phyloP scores from a whole-genome alignment of 345 rosid species.

The Pistacia integerrima region DNA sequence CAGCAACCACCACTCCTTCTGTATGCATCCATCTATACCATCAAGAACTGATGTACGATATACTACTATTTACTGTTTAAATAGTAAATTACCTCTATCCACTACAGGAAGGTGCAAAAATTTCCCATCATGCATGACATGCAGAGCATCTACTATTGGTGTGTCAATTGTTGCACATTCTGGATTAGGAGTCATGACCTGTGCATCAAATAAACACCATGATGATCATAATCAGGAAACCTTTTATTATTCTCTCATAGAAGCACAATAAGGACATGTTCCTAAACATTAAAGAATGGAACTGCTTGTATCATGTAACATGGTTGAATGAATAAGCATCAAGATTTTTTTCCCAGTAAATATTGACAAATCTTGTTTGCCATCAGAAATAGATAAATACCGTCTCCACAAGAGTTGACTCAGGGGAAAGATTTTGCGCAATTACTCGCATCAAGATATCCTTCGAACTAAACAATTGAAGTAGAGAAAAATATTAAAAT shows the following conservation, averaged over 20 bases:
- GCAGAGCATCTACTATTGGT: constrained; percentile 95
- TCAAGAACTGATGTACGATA: constrained; percentile 18
- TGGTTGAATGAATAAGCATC: background rate
- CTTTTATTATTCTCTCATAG: background rate
- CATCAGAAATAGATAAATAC: constrained; percentile 37
- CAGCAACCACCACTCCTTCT: constrained; percentile 85
- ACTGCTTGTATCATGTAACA: constrained; percentile 5
- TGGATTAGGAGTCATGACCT: constrained; percentile 99
- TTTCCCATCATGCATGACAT: constrained; percentile 94
- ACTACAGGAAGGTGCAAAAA: constrained; percentile 97
- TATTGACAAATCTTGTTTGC: background rate
- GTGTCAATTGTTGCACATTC: constrained; percentile 87
- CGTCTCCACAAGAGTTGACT: constrained; percentile 79
- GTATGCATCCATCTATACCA: constrained; percentile 31
- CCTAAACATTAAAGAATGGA: background rate
- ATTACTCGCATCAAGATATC: constrained; percentile 98
- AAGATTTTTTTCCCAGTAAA: background rate
- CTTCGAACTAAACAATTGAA: constrained; percentile 64
- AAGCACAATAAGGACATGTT: background rate
- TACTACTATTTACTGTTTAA: constrained; percentile 18
- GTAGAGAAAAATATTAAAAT: constrained; percentile 17
- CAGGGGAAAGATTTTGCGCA: constrained; percentile 74
- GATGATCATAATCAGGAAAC: constrained; percentile 1
- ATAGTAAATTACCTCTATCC: constrained; percentile 59
- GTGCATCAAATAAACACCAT: constrained; percentile 25